These are phyloP conservation scores for Magnolia sinica DNA, from an alignment of 164 flowering plant genomes.

Conservation along the genomic window DNA sequence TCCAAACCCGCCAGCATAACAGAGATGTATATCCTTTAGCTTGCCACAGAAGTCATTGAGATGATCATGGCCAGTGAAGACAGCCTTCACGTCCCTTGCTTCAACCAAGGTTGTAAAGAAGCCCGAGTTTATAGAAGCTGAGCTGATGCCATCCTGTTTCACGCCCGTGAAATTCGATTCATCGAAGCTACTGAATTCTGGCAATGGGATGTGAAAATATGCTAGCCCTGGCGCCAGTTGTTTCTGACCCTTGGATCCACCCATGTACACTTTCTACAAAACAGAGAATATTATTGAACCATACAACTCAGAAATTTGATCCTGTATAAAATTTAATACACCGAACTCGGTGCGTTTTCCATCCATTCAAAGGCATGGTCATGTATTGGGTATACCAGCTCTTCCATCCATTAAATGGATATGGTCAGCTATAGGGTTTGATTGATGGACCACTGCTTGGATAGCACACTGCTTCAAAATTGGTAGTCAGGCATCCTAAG, in stretches of 20 bases:
- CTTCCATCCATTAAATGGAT: no score
- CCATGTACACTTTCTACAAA: constrained; percentile 58
- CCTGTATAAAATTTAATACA: no score
- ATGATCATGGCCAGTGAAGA: constrained; percentile 87
- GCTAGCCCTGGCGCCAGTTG: constrained; percentile 76
- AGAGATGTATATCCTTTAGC: constrained; percentile 62
- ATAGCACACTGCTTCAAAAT: no score
- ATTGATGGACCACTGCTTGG: no score
- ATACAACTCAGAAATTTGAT: background rate
- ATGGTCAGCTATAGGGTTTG: no score
- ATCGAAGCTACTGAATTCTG: constrained; percentile 66
- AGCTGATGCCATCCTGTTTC: constrained; percentile 76
- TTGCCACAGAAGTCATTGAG: constrained; percentile 89
- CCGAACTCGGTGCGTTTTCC: no score
- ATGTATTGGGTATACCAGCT: no score
- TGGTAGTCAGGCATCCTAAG: no score
- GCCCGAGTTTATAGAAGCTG: constrained; percentile 85
- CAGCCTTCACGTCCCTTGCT: constrained; percentile 89
- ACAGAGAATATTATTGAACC: background rate
- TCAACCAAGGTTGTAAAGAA: constrained; percentile 77
- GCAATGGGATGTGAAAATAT: constrained; percentile 92
- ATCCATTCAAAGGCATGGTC: no score
- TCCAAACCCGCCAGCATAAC: constrained; percentile 95
- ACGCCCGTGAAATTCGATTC: constrained; percentile 79
- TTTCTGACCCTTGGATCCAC: constrained; percentile 46